Base-by-base conservation (phyloP, 805 yeast species). In the Yamadazyma laniorum region DNA sequence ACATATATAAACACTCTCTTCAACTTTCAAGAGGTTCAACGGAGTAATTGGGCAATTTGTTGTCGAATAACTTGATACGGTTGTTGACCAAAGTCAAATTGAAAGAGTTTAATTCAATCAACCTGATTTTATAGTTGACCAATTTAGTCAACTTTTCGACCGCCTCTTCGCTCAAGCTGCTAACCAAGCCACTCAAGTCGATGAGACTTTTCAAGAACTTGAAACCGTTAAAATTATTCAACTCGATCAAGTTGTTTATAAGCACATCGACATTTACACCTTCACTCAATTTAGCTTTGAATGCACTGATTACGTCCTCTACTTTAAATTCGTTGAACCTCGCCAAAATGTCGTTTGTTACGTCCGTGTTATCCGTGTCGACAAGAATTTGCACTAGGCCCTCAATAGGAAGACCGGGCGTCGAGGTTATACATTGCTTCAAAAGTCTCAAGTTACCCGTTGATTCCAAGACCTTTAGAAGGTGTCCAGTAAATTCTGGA, bases 391-490 rank as follows among this genome's bases (percentile, higher is more conserved):
- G 56, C 27, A 86, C 63, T 18, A 90, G 66, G 42, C 85, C 95
- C 4, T 59, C 58, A 32, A 84, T 70, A 6, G 84, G 72, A 27
- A 89, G 61, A 39, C 80, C 79, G 5, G 85, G 82, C 43, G 93
- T 84, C 1, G 93, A 81, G 11, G 82, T 85, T 34, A 88, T 75
- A 1, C 95, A 91, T 58, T 85, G 95, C 61, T 88, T 79, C 58
- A 83, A 72, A 40, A 89, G 69, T 43, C 84, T 75, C 25, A 87
- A 81, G 42, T 74, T 69, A 8, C 73, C 61, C 19, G 50, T 35
- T 3, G 48, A 43, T 16, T 54, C 45, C 32, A 72, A 70, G 18
- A 87, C 64, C 12, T 67, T 53, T 30, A 91, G 61, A 31, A 90
- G 57, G 1, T 79, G 80, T 4, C 63, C 59, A 7, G 86, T 68